Evolutionary conservation across 1,139 yeast species (phyloP).

Genomic region (Debaryomyces psychrophilus): DNA sequence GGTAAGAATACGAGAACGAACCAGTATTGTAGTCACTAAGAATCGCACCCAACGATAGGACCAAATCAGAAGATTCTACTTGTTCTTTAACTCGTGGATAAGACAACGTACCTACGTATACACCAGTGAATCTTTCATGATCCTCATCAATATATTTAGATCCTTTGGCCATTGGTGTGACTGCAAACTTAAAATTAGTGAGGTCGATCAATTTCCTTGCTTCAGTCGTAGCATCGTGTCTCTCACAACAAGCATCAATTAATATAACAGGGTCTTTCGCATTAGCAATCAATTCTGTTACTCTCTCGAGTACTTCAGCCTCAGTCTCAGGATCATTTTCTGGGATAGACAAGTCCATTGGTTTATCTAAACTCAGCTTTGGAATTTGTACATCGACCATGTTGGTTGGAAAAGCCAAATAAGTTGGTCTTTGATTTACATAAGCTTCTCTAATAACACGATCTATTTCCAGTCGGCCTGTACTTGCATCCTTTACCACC

Average conservation of each 20-base stretch:
- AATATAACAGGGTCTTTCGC: conserved; percentile 38
- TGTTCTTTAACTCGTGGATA: conserved; percentile 33
- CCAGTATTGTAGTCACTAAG: conserved; percentile 47
- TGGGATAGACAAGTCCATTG: conserved; percentile 34
- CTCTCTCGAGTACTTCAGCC: conserved; percentile 34
- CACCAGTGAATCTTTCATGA: conserved; percentile 33
- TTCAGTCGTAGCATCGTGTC: conserved; percentile 37
- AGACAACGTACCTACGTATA: conserved; percentile 38
- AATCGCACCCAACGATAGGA: conserved; percentile 39
- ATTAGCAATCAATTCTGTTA: conserved; percentile 29
- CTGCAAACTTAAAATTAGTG: conserved; percentile 34
- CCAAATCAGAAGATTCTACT: conserved; percentile 36
- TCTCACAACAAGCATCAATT: conserved; percentile 41
- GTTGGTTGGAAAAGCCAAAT: conserved; percentile 43
- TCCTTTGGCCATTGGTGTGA: conserved; percentile 42
- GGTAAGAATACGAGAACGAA: conserved; percentile 41
- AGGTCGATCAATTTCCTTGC: conserved; percentile 33
- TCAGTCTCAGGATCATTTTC: conserved; percentile 34
- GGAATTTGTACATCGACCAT: conserved; percentile 41
- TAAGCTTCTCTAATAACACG: conserved; percentile 40
- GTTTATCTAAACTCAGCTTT: conserved; percentile 30
- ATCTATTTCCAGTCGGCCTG: conserved; percentile 40
- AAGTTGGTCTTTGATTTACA: conserved; percentile 42
- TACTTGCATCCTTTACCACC: conserved; percentile 29
- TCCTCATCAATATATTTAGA: conserved; percentile 31